Base-by-base conservation (phyloP, 257 asterid genomes). In the Schizonepeta tenuifolia region DNA sequence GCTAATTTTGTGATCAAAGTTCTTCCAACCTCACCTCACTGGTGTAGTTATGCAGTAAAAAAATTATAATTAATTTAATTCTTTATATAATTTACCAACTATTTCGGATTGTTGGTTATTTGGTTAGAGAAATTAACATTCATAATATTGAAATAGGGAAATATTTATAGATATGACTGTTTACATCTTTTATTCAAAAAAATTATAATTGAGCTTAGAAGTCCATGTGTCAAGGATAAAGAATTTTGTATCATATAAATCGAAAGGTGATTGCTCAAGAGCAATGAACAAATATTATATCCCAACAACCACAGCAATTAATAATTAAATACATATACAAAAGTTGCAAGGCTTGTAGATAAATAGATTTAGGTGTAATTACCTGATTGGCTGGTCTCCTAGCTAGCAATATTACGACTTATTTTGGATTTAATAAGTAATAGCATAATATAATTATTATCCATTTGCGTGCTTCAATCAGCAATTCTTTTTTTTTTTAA, bases 241-340 rank as follows among this genome's bases (percentile, higher is more conserved):
- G 21, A 38, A 18, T 44, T 55, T 69, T 51, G 0, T 8, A 8
- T 24, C 38, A 68, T 44, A 71, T 65, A 69, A 62, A 74, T 62
- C 65, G 54, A 76, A 72, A 63, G 60, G 14, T 63, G 76, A 67
- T 54, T 65, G 70, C 55, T 61, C 73, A 50, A 76, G 33, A 67
- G 72, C 38, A 67, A 33, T 71, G 71, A 77, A 64, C 51, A 50
- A 72, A 72, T 50, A 49, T 60, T 59, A 9, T 31, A 61, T 65
- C 57, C 49, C 77, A 77, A 77, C 80, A 31, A 70, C 81, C 73
- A 64, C 38, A 65, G 14, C 58, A 57, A 46, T 8, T 17, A 33
- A 69, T 36, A 60, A 15, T 7, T 14, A 36, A n/a, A 38, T 9
- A 51, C 2, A 41, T 67, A 50, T 40, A 38, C 31, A 56, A 22